phyloP scores from a whole-genome alignment of 2,329 filamentous ascomycete species.

The Phaeophleospora eucalypticola region DNA sequence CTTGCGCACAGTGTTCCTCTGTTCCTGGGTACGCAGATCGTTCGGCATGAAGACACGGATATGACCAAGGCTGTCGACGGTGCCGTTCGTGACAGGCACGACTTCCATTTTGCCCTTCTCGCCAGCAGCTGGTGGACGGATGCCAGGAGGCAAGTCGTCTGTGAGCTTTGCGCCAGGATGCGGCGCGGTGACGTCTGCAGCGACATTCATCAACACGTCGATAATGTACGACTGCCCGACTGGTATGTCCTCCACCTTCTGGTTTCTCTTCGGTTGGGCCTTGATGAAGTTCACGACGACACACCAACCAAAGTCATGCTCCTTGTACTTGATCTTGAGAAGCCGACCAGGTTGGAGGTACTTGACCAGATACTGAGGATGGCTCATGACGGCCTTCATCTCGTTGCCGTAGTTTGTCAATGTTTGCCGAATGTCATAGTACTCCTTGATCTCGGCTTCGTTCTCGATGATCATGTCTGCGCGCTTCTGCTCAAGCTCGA shows the following conservation, averaged over 20 bases:
- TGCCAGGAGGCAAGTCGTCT: constrained; percentile 58
- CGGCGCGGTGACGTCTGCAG: constrained; percentile 52
- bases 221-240: constrained; percentile 77
- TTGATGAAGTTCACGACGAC: constrained; percentile 75
- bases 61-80: constrained; percentile 78
- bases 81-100: constrained; percentile 80
- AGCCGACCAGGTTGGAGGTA: constrained; percentile 86
- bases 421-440: constrained; percentile 84
- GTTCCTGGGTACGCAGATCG: constrained; percentile 64
- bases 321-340: constrained; percentile 75
- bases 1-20: constrained; percentile 65
- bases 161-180: constrained; percentile 24
- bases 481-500: constrained; percentile 70
- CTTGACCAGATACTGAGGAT: constrained; percentile 78
- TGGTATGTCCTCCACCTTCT: constrained; percentile 60
- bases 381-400: constrained; percentile 86
- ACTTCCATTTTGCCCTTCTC: constrained; percentile 71
- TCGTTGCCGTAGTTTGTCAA: constrained; percentile 80
- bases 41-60: constrained; percentile 78
- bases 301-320: constrained; percentile 90
- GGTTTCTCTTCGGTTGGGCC: constrained; percentile 55
- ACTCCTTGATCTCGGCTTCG: constrained; percentile 85
- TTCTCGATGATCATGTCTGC: constrained; percentile 74
- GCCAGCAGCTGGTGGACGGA: constrained; percentile 57
- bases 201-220: constrained; percentile 70